Evolutionary conservation across 768 basidiomycete species (phyloP), one percentile per base, ranked within the genome.

Genomic region (Mycena belliarum): DNA sequence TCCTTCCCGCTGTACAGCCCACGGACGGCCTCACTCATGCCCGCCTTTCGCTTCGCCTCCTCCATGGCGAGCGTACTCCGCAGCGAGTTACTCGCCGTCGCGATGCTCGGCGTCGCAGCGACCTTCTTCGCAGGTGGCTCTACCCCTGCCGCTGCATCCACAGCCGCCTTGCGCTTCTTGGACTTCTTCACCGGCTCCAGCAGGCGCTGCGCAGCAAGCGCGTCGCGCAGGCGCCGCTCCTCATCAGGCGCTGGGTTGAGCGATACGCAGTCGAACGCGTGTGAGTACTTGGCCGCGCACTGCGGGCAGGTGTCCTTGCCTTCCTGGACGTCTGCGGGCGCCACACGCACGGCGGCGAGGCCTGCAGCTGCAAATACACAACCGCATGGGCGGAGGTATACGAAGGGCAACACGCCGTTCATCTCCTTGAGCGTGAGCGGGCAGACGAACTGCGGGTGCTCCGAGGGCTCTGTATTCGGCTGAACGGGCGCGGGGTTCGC

Each of bases 361-460:
- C 89, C 92, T 0, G 87, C 87, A 57, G 90, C 89, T 5, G 93
- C 89, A 74, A 98, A 93, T 29, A 94, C 93, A 70, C 93, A 95
- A 16, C 95, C 95, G 66, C 96, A 98, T 0, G 87, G 75, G 15
- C 81, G 78, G 63, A 98, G 72, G 68, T 95, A 96, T 51, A 95
- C 86, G 70, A 98, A 98, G 0, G 94, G 93, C 50, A 89, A 82
- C 4, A 72, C 69, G 15, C 97, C 97, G 64, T 93, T 94, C 94
- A 98, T 98, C 74, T 97, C 96, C 71, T 93, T 93, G 61, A 92
- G 75, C 2, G 89, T 93, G 49, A 98, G 79, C 0, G 97, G 93
- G 75, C 97, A 99, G 54, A 95, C 85, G 66, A 95, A 98, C 51
- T 81, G 83, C 2, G 90, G 79, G 2, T 70, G 78, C 50, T 81